Evolutionary conservation across 495 filamentous ascomycete species (phyloP).

Genomic region (Massariosphaeria phaeospora): DNA sequence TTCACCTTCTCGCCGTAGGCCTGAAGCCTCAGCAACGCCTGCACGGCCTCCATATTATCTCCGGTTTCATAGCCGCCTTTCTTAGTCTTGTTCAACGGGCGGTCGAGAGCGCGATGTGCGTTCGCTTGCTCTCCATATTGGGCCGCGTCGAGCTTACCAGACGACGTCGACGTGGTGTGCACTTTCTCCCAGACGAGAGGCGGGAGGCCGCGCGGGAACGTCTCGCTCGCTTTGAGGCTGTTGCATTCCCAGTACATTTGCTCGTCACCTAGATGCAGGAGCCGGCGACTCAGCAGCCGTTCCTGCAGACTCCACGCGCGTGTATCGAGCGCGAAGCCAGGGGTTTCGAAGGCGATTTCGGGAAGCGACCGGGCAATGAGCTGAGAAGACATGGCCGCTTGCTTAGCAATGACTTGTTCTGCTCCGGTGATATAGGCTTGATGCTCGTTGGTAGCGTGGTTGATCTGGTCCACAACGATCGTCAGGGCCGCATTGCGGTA

Average conservation of each 20-base stretch:
- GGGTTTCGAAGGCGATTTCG: not conserved
- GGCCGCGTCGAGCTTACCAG: no score
- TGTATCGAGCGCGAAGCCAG: conserved; percentile 25
- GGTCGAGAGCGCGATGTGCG: no score
- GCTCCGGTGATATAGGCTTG: not conserved
- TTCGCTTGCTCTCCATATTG: no score
- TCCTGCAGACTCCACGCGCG: conserved; percentile 28
- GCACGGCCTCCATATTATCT: no score
- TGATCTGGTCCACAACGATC: conserved; percentile 12
- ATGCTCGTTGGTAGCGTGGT: not conserved
- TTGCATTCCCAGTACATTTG: conserved; percentile 34
- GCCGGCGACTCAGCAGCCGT: conserved; percentile 24
- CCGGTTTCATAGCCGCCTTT: no score
- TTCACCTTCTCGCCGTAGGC: no score
- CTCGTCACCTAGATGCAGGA: conserved; percentile 17
- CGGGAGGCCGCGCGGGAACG: conserved; percentile 26
- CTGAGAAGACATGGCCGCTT: not conserved
- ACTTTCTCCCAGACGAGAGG: conserved; percentile 32
- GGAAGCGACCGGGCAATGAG: not conserved
- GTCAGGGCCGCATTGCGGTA: conserved; percentile 30
- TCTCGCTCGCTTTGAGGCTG: conserved; percentile 30
- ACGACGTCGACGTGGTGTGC: conserved; percentile 12
- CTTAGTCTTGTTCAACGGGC: no score
- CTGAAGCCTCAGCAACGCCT: no score
- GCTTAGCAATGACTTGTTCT: not conserved